Conservation (phyloP, 202 grass and related monocot genomes). For the Alloteropsis angusta region DNA sequence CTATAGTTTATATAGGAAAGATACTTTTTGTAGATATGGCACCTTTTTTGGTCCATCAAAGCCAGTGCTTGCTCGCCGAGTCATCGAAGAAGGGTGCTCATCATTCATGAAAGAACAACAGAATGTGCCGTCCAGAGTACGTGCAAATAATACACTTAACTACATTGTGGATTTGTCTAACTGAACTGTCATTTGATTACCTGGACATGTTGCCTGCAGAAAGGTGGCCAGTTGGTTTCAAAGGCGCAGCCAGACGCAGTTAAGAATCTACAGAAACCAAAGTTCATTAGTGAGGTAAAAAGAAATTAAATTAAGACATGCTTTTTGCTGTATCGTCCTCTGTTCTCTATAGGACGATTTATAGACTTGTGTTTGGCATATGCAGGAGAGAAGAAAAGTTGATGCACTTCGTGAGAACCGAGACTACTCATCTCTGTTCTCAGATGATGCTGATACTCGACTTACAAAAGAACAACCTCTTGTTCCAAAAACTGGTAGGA, state of each 20-base stretch:
- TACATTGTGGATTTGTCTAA: not conserved
- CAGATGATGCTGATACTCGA: conserved; percentile 46
- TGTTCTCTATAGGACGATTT: not conserved
- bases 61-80: conserved; percentile 48
- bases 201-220: conserved; percentile 22
- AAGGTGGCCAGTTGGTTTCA: conserved; percentile 21
- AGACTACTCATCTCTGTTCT: conserved; percentile 73
- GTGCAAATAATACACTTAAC: not conserved
- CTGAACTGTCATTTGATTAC: not conserved
- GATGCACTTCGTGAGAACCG: conserved; percentile 58
- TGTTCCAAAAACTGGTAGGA: conserved; percentile 5
- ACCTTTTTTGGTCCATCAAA: conserved; percentile 81
- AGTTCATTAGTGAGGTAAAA: conserved; percentile 49
- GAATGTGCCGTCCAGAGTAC: not conserved
- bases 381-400: conserved; percentile 66
- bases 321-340: not conserved
- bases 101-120: conserved; percentile 36
- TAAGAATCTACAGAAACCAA: conserved; percentile 33
- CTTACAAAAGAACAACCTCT: not conserved
- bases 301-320: not conserved
- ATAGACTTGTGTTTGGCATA: not conserved
- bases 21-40: conserved; percentile 43
- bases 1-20: not conserved
- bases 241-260: conserved; percentile 7
- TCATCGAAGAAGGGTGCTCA: conserved; percentile 70